Percentiles rank a stretch among this genome's conserved stretches.
These are phyloP conservation scores for Obba rivulosa DNA, from an alignment of 768 basidiomycete species.

Conservation along the genomic window DNA sequence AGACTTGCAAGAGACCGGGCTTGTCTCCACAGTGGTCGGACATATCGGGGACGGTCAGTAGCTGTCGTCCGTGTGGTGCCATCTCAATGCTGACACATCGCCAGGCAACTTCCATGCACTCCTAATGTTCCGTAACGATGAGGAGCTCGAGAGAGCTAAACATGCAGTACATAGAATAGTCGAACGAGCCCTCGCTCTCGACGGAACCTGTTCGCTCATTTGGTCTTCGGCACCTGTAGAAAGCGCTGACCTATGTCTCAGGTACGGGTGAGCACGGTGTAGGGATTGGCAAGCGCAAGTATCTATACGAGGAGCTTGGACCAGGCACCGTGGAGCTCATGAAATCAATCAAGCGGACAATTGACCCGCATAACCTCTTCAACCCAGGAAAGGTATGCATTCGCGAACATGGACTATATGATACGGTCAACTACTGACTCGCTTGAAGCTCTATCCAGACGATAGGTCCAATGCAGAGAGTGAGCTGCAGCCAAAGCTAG, in stretches of 20 bases:
- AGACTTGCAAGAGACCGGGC: conserved; percentile 52
- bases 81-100: not conserved
- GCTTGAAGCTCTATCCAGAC: too few species aligned
- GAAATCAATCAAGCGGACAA: conserved; percentile 69
- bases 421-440: too few species aligned
- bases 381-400: conserved; percentile 78
- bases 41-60: conserved; percentile 70
- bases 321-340: conserved; percentile 78
- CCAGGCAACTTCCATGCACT: conserved; percentile 40
- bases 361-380: conserved; percentile 63
- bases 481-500: too few species aligned
- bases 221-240: not conserved
- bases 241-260: conserved; percentile 15
- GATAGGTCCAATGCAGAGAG: too few species aligned
- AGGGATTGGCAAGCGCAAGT: conserved; percentile 79
- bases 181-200: conserved; percentile 58
- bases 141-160: conserved; percentile 28
- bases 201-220: conserved; percentile 59
- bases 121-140: conserved; percentile 31
- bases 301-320: conserved; percentile 78
- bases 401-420: too few species aligned
- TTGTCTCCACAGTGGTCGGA: conserved; percentile 64
- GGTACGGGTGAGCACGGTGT: conserved; percentile 86
- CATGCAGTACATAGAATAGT: conserved; percentile 56
- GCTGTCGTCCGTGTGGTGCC: not conserved